A percentile compares a stretch with the other conserved stretches of the same genome.
Evolutionary conservation across 1,284 basidiomycete species (phyloP).

Genomic region (Marasmius tenuissimus): DNA sequence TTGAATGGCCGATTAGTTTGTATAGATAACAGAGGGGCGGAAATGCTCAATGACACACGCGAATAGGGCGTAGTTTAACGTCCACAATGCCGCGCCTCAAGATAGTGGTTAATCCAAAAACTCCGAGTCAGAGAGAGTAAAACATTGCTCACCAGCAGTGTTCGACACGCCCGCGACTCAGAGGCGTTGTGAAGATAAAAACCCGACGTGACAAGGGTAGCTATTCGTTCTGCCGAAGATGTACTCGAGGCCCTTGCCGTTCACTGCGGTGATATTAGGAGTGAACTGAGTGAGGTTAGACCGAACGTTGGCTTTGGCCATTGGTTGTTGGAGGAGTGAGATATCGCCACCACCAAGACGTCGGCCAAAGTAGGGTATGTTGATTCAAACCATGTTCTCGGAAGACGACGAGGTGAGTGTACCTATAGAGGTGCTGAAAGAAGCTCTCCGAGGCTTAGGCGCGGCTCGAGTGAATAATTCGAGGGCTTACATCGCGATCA

Average conservation of each 20-base stretch:
- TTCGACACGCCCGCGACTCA: slow-evolving; percentile 67
- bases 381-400: slow-evolving; percentile 20
- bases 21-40: slow-evolving; percentile 18
- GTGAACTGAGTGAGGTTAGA: slow-evolving; percentile 52
- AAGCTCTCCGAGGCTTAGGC: slow-evolving; percentile 36
- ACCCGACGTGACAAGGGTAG: slow-evolving; percentile 43
- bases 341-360: slow-evolving; percentile 52
- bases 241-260: slow-evolving; percentile 49
- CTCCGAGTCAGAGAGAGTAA: neutral
- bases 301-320: slow-evolving; percentile 60
- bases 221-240: slow-evolving; percentile 64
- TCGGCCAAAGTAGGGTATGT: slow-evolving; percentile 23
- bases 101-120: neutral
- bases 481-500: slow-evolving; percentile 29
- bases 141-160: slow-evolving; percentile 46
- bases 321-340: slow-evolving; percentile 54
- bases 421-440: slow-evolving; percentile 57
- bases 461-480: slow-evolving; percentile 6
- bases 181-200: neutral
- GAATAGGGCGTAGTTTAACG: slow-evolving; percentile 62
- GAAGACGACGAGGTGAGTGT: neutral
- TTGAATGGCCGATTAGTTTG: slow-evolving; percentile 26
- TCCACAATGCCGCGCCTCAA: slow-evolving; percentile 59
- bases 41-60: slow-evolving; percentile 30
- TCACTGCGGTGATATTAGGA: slow-evolving; percentile 49